Percentiles rank a stretch among this genome's conserved stretches.
Evolutionary conservation across 441 rosid genomes (phyloP).

Genomic region (Manihot esculenta): DNA sequence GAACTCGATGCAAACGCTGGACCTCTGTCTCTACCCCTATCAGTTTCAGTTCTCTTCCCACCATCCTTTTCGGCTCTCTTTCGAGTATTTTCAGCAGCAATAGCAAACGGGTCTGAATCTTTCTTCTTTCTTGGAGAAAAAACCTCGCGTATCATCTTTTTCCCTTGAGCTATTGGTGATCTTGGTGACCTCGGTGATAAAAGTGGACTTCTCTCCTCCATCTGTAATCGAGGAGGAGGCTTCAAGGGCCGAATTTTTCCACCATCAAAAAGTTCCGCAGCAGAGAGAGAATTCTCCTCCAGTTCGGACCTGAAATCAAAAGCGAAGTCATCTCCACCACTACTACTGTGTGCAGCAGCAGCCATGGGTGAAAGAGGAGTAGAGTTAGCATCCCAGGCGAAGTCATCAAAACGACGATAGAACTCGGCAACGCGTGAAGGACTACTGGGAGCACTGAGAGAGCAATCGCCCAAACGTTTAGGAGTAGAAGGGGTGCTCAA

Average conservation of each 20-base stretch:
- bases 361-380: constrained; percentile 46
- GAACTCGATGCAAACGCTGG: constrained; percentile 30
- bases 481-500: constrained; percentile 75
- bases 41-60: constrained; percentile 23
- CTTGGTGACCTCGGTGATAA: constrained; percentile 37
- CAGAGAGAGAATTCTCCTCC: constrained; percentile 50
- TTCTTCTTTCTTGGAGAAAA: constrained; percentile 57
- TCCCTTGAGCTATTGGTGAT: constrained; percentile 55
- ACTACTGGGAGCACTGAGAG: constrained; percentile 74
- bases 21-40: constrained; percentile 56
- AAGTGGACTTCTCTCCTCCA: constrained; percentile 36
- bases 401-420: constrained; percentile 41
- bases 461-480: constrained; percentile 45
- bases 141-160: constrained; percentile 42
- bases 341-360: too few species aligned
- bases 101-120: constrained; percentile 39
- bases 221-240: constrained; percentile 55
- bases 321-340: constrained; percentile 62
- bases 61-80: neutral
- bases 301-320: constrained; percentile 49
- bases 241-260: constrained; percentile 71
- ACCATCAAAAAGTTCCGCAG: constrained; percentile 83
- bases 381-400: neutral
- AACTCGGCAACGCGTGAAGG: constrained; percentile 59
- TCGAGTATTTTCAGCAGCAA: constrained; percentile 36